A percentile compares a stretch with the other conserved stretches of the same genome.
These are phyloP conservation scores for Micractinium sp. DNA, from an alignment of 139 green algal species.

Conservation along the genomic window DNA sequence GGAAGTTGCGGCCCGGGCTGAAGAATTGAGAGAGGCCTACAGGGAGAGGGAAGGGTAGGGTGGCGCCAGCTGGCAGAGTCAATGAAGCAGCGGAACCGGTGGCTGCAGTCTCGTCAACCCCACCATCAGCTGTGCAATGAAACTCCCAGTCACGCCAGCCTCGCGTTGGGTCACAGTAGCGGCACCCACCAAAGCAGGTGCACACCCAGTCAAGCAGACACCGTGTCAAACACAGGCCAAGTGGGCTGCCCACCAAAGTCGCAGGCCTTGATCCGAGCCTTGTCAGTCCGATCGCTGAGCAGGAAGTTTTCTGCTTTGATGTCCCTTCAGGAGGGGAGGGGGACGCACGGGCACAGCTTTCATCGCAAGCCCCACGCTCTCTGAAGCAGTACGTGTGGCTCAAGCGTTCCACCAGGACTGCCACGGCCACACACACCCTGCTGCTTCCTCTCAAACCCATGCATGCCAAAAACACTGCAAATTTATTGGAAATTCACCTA, in stretches of 20 bases:
- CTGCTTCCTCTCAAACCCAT: neutral
- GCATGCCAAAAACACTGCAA: slow-evolving; percentile 29
- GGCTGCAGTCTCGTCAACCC: no score
- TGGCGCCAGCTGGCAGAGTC: no score
- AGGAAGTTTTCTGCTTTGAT: slow-evolving; percentile 84
- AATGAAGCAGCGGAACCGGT: neutral
- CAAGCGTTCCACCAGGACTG: neutral
- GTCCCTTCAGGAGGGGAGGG: neutral
- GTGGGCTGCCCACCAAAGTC: slow-evolving; percentile 68
- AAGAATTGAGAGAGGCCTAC: slow-evolving; percentile 75
- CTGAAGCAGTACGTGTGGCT: neutral
- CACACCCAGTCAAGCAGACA: neutral
- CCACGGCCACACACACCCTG: neutral
- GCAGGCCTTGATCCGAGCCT: slow-evolving; percentile 61
- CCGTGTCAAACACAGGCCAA: neutral
- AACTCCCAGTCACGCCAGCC: no score
- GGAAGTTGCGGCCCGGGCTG: slow-evolving; percentile 55
- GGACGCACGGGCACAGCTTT: neutral
- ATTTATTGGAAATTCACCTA: no score
- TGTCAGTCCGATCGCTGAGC: slow-evolving; percentile 52
- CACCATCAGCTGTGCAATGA: no score
- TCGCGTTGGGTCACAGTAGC: no score
- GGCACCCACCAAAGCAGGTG: neutral
- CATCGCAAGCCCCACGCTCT: neutral
- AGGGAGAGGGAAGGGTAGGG: neutral